A percentile compares a stretch with the other conserved stretches of the same genome.
These are phyloP conservation scores for Colletotrichum sp. DNA, from an alignment of 2,329 filamentous ascomycete genomes.

Conservation along the genomic window DNA sequence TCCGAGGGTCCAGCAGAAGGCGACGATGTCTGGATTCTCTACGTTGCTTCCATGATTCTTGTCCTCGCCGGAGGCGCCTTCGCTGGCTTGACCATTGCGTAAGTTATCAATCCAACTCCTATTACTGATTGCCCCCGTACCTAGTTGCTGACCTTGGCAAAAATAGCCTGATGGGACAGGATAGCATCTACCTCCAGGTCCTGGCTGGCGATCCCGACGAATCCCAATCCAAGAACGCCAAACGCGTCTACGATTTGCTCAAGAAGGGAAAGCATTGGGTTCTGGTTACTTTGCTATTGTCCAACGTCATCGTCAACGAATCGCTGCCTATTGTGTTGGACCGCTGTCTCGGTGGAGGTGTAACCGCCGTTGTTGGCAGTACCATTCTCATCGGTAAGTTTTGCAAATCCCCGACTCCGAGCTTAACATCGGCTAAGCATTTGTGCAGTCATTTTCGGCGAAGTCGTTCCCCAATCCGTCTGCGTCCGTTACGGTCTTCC, in stretches of 20 bases:
- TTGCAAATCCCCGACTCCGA: background rate
- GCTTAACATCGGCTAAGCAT: background rate
- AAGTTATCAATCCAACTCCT: slow-evolving; percentile 38
- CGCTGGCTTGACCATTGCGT: slow-evolving; percentile 90
- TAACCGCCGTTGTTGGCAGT: slow-evolving; percentile 91
- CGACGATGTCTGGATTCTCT: slow-evolving; percentile 79
- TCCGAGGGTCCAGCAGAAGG: slow-evolving; percentile 60
- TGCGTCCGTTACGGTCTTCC: slow-evolving; percentile 95
- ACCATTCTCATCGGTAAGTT: slow-evolving; percentile 88
- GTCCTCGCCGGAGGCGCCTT: slow-evolving; percentile 92
- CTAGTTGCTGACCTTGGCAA: slow-evolving; percentile 16
- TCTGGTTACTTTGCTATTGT: slow-evolving; percentile 87
- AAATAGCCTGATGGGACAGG: slow-evolving; percentile 68
- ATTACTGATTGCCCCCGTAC: background rate
- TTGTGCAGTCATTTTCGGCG: slow-evolving; percentile 88
- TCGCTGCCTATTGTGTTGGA: slow-evolving; percentile 95
- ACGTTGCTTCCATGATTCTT: slow-evolving; percentile 77
- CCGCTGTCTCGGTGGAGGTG: slow-evolving; percentile 89
- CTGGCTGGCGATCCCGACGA: slow-evolving; percentile 85
- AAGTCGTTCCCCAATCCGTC: slow-evolving; percentile 93
- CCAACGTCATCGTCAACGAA: slow-evolving; percentile 98
- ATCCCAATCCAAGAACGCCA: slow-evolving; percentile 85
- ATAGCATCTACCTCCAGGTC: slow-evolving; percentile 97
- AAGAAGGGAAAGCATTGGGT: slow-evolving; percentile 98
- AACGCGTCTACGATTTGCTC: slow-evolving; percentile 78